Conservation (phyloP, 306 rosid species). For the Sechiopsis laciniata region DNA sequence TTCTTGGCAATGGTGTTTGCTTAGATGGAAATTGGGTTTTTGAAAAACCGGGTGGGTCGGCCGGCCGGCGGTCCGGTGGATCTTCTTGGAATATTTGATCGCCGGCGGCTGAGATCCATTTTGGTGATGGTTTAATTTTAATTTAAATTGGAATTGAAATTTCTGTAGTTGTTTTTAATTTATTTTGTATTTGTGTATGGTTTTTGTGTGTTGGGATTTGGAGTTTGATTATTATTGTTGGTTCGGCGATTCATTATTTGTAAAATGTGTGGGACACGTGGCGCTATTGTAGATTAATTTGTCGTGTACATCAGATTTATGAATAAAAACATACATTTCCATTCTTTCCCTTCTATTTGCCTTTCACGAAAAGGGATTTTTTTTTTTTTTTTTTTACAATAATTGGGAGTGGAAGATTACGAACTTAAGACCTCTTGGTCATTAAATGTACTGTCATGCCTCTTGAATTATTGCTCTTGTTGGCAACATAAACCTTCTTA, state of each 20-base stretch:
- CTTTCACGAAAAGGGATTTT: no score
- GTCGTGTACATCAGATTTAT: conserved; percentile 15
- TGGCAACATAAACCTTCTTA: no score
- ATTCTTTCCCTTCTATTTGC: neutral
- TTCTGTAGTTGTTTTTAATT: neutral
- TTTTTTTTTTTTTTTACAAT: no score
- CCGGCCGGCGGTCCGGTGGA: no score
- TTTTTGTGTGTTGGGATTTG: neutral
- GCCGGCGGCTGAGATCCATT: neutral
- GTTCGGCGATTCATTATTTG: conserved; percentile 14
- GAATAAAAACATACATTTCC: conserved; percentile 2
- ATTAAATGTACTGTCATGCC: no score
- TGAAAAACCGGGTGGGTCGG: no score
- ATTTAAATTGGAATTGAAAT: no score
- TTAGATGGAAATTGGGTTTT: conserved; percentile 17
- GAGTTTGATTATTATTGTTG: neutral
- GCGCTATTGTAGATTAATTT: neutral
- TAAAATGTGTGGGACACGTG: conserved; percentile 14
- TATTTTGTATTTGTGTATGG: neutral
- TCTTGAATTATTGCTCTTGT: no score
- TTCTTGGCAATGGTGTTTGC: conserved; percentile 58
- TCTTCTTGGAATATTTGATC: neutral
- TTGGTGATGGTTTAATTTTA: neutral
- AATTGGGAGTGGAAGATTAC: no score
- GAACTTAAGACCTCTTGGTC: no score